Evolutionary conservation across 345 rosid genomes (phyloP).

Genomic region (Euphorbia peplus): DNA sequence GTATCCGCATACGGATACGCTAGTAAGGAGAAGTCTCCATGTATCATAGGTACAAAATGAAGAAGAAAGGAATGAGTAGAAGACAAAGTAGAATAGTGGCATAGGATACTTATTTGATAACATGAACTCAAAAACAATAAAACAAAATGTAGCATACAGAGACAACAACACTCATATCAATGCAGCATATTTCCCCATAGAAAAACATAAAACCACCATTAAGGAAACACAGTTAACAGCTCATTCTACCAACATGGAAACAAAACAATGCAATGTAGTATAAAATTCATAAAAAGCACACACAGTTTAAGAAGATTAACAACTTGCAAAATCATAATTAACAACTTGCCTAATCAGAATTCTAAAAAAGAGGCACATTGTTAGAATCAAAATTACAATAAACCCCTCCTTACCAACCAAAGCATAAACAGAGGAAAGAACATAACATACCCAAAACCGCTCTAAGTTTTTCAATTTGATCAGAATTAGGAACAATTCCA

Average conservation of each 20-base stretch:
- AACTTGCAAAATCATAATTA: not conserved
- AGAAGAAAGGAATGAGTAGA: not conserved
- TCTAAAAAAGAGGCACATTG: constrained; percentile 1
- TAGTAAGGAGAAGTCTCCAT: too few species aligned
- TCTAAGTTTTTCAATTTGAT: constrained; percentile 52
- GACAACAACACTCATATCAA: constrained; percentile 5
- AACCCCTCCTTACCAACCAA: not conserved
- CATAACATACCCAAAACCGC: constrained; percentile 61
- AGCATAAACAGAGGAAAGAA: not conserved
- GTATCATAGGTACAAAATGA: too few species aligned
- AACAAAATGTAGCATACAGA: not conserved
- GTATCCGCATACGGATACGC: too few species aligned
- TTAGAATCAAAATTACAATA: not conserved
- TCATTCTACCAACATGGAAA: not conserved
- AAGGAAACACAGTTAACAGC: constrained; percentile 13
- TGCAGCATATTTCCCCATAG: constrained; percentile 8
- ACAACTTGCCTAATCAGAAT: constrained; percentile 1
- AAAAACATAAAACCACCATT: not conserved
- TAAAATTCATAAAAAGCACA: not conserved
- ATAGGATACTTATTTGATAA: constrained; percentile 5
- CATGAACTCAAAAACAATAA: not conserved
- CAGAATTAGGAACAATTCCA: constrained; percentile 60
- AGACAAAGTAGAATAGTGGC: not conserved
- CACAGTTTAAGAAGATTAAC: not conserved
- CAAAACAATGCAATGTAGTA: not conserved